These are phyloP conservation scores for Ceriops tagal DNA, from an alignment of 345 rosid species.

Conservation along the genomic window DNA sequence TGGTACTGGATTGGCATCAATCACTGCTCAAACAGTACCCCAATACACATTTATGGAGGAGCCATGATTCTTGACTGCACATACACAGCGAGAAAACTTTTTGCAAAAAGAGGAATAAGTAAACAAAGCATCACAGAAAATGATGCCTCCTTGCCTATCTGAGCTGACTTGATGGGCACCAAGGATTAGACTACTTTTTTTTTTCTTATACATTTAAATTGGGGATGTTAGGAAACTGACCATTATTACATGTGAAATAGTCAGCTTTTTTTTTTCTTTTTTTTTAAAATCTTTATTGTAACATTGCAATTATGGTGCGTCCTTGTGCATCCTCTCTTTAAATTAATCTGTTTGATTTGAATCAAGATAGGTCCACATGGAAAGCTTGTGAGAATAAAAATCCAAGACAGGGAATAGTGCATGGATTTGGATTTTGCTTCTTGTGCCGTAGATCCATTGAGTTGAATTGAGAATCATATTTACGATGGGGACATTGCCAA, in stretches of 20 bases:
- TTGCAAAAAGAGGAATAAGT: conserved; percentile 12
- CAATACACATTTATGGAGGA: conserved; percentile 36
- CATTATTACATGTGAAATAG: conserved; percentile 21
- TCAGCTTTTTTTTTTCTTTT: conserved; percentile 1
- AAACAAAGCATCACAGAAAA: conserved; percentile 25
- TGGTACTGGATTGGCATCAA: conserved; percentile 35
- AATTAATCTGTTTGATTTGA: conserved; percentile 24
- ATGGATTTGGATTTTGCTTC: conserved; percentile 19
- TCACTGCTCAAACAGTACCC: conserved; percentile 29
- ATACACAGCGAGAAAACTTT: conserved; percentile 24
- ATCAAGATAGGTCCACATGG: conserved; percentile 31
- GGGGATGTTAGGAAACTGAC: conserved; percentile 20
- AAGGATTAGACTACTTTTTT: conserved; percentile 3
- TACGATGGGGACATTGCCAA: conserved; percentile 19
- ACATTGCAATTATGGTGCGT: conserved; percentile 28
- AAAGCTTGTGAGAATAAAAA: conserved; percentile 31
- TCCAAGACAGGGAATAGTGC: conserved; percentile 12
- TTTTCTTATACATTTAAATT: background rate
- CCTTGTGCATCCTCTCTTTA: conserved; percentile 15
- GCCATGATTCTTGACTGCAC: conserved; percentile 39
- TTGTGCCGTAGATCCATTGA: conserved; percentile 12
- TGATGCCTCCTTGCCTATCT: conserved; percentile 30
- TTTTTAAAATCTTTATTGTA: conserved; percentile 18
- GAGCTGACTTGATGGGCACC: conserved; percentile 19
- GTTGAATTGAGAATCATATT: conserved; percentile 19